Percentiles rank a stretch among this genome's conserved stretches.
These are phyloP conservation scores for Proliferodiscus dingleyae DNA, from an alignment of 2,329 filamentous ascomycete species.

Conservation along the genomic window DNA sequence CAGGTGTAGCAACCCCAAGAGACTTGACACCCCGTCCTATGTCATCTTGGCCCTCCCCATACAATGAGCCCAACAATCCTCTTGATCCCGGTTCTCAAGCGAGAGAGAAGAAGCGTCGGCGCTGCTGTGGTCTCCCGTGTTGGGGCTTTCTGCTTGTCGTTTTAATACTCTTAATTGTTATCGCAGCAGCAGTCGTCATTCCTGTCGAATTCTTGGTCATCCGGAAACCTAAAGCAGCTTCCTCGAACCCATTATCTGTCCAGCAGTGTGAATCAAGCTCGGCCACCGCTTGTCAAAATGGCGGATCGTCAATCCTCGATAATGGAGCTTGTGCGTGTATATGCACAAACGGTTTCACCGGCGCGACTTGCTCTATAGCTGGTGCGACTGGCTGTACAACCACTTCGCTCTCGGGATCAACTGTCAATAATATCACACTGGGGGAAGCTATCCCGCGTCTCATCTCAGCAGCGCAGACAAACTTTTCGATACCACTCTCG, in stretches of 20 bases:
- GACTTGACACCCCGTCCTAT: slow-evolving; percentile 32
- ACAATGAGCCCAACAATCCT: slow-evolving; percentile 3
- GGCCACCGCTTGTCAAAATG: slow-evolving; percentile 63
- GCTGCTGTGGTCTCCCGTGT: slow-evolving; percentile 78
- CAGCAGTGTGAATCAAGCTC: slow-evolving; percentile 53
- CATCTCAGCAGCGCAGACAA: slow-evolving; percentile 56
- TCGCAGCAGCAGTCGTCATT: slow-evolving; percentile 77
- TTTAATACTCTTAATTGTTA: slow-evolving; percentile 63
- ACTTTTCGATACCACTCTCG: slow-evolving; percentile 74
- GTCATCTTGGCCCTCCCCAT: slow-evolving; percentile 33
- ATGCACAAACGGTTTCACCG: slow-evolving; percentile 83
- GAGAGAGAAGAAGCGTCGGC: slow-evolving; percentile 37
- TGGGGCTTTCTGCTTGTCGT: slow-evolving; percentile 68
- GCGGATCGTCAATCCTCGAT: slow-evolving; percentile 69
- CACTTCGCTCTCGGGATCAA: slow-evolving; percentile 35
- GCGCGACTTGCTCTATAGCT: slow-evolving; percentile 49
- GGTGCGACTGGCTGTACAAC: slow-evolving; percentile 53
- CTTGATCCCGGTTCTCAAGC: slow-evolving; percentile 1
- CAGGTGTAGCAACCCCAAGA: slow-evolving; percentile 44
- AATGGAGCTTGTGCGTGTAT: slow-evolving; percentile 74
- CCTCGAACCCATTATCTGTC: slow-evolving; percentile 8
- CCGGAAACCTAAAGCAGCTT: slow-evolving; percentile 38
- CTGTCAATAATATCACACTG: slow-evolving; percentile 65
- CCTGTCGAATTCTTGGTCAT: slow-evolving; percentile 65
- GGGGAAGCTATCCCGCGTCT: slow-evolving; percentile 75